Percentiles rank a stretch among this genome's conserved stretches.
Conservation (phyloP, 2,329 filamentous ascomycete species). For the Epichloe brachyelytri region DNA sequence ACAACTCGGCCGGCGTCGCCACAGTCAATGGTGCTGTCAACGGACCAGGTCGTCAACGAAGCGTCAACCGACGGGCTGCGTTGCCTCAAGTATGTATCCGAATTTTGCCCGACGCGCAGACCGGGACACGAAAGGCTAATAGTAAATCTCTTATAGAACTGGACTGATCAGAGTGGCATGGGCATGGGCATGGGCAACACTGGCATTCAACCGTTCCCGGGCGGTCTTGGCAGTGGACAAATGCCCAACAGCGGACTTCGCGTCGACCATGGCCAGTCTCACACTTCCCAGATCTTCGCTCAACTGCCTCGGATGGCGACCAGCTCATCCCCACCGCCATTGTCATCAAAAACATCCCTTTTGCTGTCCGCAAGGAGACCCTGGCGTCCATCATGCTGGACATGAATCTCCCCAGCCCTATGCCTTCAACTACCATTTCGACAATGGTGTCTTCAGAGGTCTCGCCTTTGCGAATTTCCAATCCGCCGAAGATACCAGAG, state of each 20-base stretch:
- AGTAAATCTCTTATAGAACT: slow-evolving; percentile 24
- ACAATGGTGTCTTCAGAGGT: slow-evolving; percentile 92
- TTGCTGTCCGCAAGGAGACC: slow-evolving; percentile 95
- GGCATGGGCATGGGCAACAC: slow-evolving; percentile 29
- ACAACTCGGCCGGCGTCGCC: slow-evolving; percentile 52
- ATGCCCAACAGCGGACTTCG: slow-evolving; percentile 30
- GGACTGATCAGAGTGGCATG: slow-evolving; percentile 35
- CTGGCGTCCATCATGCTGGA: slow-evolving; percentile 89
- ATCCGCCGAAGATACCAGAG: slow-evolving; percentile 81
- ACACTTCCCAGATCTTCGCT: slow-evolving; percentile 30
- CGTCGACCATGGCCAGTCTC: slow-evolving; percentile 27
- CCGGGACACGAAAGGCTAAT: background rate
- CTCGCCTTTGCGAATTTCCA: slow-evolving; percentile 98
- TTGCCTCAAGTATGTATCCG: slow-evolving; percentile 56
- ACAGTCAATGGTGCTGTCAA: slow-evolving; percentile 52
- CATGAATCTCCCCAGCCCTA: slow-evolving; percentile 90
- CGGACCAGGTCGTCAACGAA: slow-evolving; percentile 44
- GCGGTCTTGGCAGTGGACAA: slow-evolving; percentile 22
- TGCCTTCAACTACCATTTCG: slow-evolving; percentile 99
- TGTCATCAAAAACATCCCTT: slow-evolving; percentile 99
- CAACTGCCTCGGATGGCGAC: slow-evolving; percentile 45
- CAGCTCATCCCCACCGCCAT: slow-evolving; percentile 97
- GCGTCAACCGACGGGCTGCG: slow-evolving; percentile 42
- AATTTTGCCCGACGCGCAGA: background rate
- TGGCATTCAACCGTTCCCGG: slow-evolving; percentile 22